Conservation (phyloP, 129 eudicot genomes). For the Flaveria robusta region DNA sequence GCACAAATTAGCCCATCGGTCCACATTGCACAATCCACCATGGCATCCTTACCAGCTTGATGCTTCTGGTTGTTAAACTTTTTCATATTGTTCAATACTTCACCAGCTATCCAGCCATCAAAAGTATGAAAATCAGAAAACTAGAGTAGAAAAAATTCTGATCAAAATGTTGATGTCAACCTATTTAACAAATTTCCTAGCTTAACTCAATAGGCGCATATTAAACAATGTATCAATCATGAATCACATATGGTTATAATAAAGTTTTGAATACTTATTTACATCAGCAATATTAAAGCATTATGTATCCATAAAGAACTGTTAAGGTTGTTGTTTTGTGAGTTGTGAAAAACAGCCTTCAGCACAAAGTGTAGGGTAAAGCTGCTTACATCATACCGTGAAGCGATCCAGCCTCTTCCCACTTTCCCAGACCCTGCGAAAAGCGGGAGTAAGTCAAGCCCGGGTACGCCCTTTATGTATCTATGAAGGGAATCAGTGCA, state of each 20-base stretch:
- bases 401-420: too few species aligned
- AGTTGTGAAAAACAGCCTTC: too few species aligned
- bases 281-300: conserved; percentile 9
- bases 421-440: too few species aligned
- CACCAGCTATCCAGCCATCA: neutral
- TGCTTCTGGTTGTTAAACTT: conserved; percentile 37
- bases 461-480: too few species aligned
- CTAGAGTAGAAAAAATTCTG: neutral
- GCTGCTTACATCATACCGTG: too few species aligned
- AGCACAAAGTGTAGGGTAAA: too few species aligned
- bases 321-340: too few species aligned
- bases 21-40: conserved; percentile 52
- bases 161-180: neutral
- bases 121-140: neutral
- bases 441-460: too few species aligned
- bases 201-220: too few species aligned
- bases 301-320: neutral
- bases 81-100: conserved; percentile 24
- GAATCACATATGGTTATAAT: neutral
- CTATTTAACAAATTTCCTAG: neutral
- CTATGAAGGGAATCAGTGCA: neutral
- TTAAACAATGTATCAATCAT: neutral
- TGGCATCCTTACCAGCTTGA: conserved; percentile 2
- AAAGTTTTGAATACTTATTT: neutral
- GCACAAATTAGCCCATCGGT: conserved; percentile 75